Evolutionary conservation across 2,329 filamentous ascomycete species (phyloP).

Genomic region (Epichloe aotearoae): DNA sequence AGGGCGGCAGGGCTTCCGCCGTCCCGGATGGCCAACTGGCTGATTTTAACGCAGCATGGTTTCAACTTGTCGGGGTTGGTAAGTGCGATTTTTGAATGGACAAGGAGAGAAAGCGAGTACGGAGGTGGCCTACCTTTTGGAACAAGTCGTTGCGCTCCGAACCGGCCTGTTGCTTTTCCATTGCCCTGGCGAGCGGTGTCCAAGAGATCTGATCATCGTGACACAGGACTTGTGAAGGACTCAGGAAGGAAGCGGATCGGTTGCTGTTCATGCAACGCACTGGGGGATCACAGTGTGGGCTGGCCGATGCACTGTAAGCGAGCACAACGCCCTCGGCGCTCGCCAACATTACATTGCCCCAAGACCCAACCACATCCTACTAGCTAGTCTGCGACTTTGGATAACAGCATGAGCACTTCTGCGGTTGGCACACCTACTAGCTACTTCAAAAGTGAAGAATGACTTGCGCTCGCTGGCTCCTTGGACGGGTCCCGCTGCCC

Average conservation of each 20-base stretch:
- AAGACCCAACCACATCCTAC: no score
- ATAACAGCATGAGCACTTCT: no score
- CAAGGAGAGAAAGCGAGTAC: neutral
- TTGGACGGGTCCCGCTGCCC: no score
- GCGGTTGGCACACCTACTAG: no score
- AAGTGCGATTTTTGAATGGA: neutral
- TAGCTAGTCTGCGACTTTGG: no score
- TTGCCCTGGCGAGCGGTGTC: neutral
- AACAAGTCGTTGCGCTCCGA: constrained; percentile 23
- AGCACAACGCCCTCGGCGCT: no score
- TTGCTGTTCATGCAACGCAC: neutral
- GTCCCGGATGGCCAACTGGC: constrained; percentile 40
- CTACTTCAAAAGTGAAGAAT: no score
- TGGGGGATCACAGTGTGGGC: neutral
- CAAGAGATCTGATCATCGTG: neutral
- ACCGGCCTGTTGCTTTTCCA: constrained; percentile 7
- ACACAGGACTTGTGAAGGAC: no score
- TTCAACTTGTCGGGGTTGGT: constrained; percentile 37
- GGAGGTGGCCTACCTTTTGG: constrained; percentile 19
- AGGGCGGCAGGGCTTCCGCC: constrained; percentile 25
- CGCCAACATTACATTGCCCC: no score
- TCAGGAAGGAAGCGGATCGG: neutral
- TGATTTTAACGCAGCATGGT: constrained; percentile 47
- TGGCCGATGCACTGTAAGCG: neutral
- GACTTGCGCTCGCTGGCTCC: no score